These are phyloP conservation scores for Saussurea involucrata DNA, from an alignment of 129 eudicot species.

Conservation along the genomic window DNA sequence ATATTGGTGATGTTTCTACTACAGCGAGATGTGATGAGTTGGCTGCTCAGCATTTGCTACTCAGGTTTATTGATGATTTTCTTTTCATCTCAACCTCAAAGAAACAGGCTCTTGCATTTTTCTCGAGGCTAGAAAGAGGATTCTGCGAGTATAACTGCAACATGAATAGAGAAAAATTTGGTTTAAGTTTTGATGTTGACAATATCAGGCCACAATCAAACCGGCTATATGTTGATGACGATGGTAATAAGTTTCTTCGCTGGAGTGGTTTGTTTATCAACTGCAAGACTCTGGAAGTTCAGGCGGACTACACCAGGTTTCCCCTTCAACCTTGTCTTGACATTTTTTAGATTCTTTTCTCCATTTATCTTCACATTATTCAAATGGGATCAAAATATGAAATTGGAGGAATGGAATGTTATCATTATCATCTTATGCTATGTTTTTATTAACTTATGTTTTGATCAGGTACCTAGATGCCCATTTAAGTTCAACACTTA, in stretches of 20 bases:
- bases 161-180: constrained; percentile 77
- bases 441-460: neutral
- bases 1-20: neutral
- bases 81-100: constrained; percentile 75
- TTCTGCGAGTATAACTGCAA: constrained; percentile 66
- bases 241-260: constrained; percentile 60
- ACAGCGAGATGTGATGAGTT: constrained; percentile 2
- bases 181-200: constrained; percentile 46
- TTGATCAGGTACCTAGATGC: constrained; percentile 51
- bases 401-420: neutral
- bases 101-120: constrained; percentile 59
- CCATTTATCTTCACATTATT: neutral
- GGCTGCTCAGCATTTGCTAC: constrained; percentile 37
- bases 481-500: constrained; percentile 70
- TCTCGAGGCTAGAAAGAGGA: constrained; percentile 71
- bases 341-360: neutral
- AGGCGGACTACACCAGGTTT: constrained; percentile 93
- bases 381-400: neutral
- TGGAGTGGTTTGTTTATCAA: constrained; percentile 96
- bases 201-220: constrained; percentile 21
- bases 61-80: constrained; percentile 79
- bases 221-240: constrained; percentile 43
- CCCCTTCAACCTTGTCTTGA: neutral
- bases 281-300: constrained; percentile 79
- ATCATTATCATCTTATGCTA: neutral